Percentiles rank a stretch among this genome's conserved stretches.
phyloP scores from a whole-genome alignment of 2,329 filamentous ascomycete genomes.

The Xylaria digitata region DNA sequence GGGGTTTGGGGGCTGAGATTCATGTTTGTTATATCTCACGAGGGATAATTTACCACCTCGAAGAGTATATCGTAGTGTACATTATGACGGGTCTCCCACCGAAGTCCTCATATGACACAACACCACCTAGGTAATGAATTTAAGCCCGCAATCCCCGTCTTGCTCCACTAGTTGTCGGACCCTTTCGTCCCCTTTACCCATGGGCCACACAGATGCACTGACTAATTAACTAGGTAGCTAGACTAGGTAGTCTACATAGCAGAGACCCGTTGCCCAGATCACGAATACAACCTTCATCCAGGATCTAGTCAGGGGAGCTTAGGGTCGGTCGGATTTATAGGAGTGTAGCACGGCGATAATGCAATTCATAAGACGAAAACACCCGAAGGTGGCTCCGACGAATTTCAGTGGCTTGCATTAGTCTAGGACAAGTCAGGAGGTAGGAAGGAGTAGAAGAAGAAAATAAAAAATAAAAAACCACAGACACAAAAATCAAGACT shows the following conservation, averaged over 20 bases:
- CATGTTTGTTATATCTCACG: conserved; percentile 11
- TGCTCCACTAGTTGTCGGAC: no score
- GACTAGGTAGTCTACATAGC: no score
- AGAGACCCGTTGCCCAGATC: background rate
- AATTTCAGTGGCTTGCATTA: conserved; percentile 35
- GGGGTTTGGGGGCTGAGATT: conserved; percentile 26
- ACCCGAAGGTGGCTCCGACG: conserved; percentile 8
- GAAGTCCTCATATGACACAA: background rate
- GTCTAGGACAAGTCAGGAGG: conserved; percentile 12
- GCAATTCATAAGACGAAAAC: conserved; percentile 12
- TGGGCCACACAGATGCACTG: no score
- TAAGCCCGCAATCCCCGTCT: no score
- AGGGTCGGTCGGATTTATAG: conserved; percentile 15
- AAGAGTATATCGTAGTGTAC: background rate
- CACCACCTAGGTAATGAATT: no score
- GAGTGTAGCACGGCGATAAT: conserved; percentile 9
- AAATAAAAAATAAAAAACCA: background rate
- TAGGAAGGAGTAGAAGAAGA: background rate
- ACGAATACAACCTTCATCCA: background rate
- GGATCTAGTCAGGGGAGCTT: conserved; percentile 14
- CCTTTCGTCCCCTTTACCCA: background rate
- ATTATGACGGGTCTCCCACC: background rate
- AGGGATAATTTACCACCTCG: conserved; percentile 18
- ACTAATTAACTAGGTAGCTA: no score
- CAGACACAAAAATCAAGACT: background rate